These are phyloP conservation scores for Globisporangium alternatum DNA, from an alignment of 352 stramenopile species.

Conservation along the genomic window DNA sequence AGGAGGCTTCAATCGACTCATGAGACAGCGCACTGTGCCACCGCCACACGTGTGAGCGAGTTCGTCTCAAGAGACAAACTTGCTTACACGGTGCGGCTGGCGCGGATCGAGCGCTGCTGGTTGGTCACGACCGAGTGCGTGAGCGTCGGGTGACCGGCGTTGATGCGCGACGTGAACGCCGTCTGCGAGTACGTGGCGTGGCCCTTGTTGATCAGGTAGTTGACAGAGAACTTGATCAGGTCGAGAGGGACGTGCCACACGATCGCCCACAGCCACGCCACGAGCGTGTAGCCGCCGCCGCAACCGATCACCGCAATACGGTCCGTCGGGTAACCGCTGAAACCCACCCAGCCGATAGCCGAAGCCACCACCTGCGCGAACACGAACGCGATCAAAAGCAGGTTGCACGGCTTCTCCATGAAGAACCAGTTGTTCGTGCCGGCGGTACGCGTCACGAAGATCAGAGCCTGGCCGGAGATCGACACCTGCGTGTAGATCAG, in stretches of 20 bases:
- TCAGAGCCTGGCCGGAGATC: constrained; percentile 70
- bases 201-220: constrained; percentile 60
- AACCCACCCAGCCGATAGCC: constrained; percentile 64
- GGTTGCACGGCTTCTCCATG: constrained; percentile 55
- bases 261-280: constrained; percentile 67
- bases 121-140: constrained; percentile 57
- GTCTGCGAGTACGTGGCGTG: constrained; percentile 46
- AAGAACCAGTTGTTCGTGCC: constrained; percentile 81
- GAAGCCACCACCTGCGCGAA: constrained; percentile 65
- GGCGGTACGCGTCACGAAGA: constrained; percentile 72
- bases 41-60: not conserved
- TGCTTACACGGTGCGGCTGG: constrained; percentile 59
- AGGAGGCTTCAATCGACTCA: not conserved
- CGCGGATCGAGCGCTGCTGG: constrained; percentile 61
- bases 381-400: constrained; percentile 67
- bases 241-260: constrained; percentile 75
- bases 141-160: constrained; percentile 66
- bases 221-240: constrained; percentile 69
- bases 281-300: constrained; percentile 56
- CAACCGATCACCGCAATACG: constrained; percentile 66
- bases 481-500: constrained; percentile 72
- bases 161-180: constrained; percentile 75
- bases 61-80: not conserved
- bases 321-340: constrained; percentile 61
- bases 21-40: not conserved